Evolutionary conservation across 441 rosid genomes (phyloP).

Genomic region (Omphalea diandra): DNA sequence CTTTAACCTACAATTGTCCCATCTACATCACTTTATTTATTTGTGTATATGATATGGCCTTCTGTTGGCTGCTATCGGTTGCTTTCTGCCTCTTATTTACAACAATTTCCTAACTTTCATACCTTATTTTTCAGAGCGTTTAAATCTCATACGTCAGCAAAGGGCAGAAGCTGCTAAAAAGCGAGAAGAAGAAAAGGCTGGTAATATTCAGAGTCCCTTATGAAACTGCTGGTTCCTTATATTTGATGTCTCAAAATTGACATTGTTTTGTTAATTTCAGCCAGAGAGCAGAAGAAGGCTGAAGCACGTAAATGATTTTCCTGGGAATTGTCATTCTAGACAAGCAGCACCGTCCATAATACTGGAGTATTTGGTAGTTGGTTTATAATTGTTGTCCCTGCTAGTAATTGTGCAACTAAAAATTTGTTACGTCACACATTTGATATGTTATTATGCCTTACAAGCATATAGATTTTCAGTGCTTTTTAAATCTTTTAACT

Average conservation of each 20-base stretch:
- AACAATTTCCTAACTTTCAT: background rate
- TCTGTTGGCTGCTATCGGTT: background rate
- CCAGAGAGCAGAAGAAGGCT: slow-evolving; percentile 72
- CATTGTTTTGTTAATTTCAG: slow-evolving; percentile 40
- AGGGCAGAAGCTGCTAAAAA: slow-evolving; percentile 90
- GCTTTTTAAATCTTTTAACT: slow-evolving; percentile 3
- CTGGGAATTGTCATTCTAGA: slow-evolving; percentile 4
- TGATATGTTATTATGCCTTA: slow-evolving; percentile 12
- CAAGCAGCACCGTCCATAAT: slow-evolving; percentile 2
- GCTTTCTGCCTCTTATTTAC: too few relatives aligned
- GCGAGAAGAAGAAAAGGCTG: slow-evolving; percentile 95
- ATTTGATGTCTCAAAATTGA: slow-evolving; percentile 8
- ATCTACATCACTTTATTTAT: background rate
- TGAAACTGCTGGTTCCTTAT: background rate
- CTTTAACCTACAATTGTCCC: background rate
- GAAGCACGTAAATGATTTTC: slow-evolving; percentile 67
- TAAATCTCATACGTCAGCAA: slow-evolving; percentile 82
- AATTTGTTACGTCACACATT: background rate
- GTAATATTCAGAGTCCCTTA: slow-evolving; percentile 33
- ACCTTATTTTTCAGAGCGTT: slow-evolving; percentile 50
- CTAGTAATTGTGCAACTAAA: slow-evolving; percentile 10
- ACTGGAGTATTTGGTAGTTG: slow-evolving; percentile 7
- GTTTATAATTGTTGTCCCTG: slow-evolving; percentile 9
- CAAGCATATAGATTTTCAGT: slow-evolving; percentile 16
- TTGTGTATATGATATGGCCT: background rate